Conservation (phyloP, 2,329 filamentous ascomycete species). For the Penicillium brevicompactum region DNA sequence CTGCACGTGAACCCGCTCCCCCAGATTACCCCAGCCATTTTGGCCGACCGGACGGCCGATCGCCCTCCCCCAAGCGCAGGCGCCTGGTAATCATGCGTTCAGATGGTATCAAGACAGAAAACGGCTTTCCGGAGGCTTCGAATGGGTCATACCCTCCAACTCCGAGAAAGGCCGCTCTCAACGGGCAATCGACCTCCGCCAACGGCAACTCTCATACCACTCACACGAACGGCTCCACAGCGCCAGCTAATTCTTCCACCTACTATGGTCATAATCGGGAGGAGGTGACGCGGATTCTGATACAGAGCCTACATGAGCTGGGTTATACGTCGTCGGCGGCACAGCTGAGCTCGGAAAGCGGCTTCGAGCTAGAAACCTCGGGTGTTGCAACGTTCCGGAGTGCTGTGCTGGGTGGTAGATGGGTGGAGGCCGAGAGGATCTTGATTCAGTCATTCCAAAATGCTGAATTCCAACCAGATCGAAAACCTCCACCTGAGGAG, state of each 20-base stretch:
- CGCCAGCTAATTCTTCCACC: constrained; percentile 37
- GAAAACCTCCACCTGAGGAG: constrained; percentile 36
- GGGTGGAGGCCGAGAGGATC: constrained; percentile 81
- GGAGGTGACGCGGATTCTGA: constrained; percentile 88
- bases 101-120: constrained; percentile 58
- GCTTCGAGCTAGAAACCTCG: constrained; percentile 81
- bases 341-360: constrained; percentile 76
- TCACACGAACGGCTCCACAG: constrained; percentile 43
- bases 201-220: constrained; percentile 44
- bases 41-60: constrained; percentile 33
- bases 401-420: constrained; percentile 77
- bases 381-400: constrained; percentile 83
- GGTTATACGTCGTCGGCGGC: constrained; percentile 79
- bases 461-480: constrained; percentile 42
- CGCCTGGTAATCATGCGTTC: constrained; percentile 65
- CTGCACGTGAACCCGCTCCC: constrained; percentile 28
- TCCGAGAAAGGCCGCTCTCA: constrained; percentile 56
- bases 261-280: constrained; percentile 89
- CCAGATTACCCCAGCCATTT: constrained; percentile 26
- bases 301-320: constrained; percentile 86
- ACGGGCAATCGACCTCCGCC: constrained; percentile 54
- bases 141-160: constrained; percentile 56
- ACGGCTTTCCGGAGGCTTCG: constrained; percentile 57
- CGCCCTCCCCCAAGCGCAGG: constrained; percentile 59
- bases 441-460: constrained; percentile 60